Conservation (phyloP, 2,329 filamentous ascomycete genomes). For the Clarireedia hainanense region DNA sequence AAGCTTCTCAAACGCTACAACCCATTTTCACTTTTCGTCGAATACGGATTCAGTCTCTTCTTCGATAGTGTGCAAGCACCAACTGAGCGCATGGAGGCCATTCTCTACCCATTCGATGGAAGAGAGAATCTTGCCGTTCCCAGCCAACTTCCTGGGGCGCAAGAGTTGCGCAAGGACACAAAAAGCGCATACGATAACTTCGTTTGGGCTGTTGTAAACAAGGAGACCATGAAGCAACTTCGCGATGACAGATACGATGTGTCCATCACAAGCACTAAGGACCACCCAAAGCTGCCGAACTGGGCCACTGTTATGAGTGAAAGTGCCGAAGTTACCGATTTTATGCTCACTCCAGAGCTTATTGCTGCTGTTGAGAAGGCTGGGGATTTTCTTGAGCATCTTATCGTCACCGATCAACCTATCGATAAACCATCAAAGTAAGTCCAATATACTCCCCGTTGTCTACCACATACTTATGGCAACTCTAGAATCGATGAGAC, state of each 20-base stretch:
- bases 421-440: conserved; percentile 79
- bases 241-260: conserved; percentile 92
- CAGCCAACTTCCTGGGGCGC: conserved; percentile 47
- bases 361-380: conserved; percentile 70
- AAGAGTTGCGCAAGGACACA: conserved; percentile 46
- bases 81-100: conserved; percentile 66
- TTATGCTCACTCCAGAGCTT: conserved; percentile 80
- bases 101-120: conserved; percentile 84
- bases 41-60: conserved; percentile 65
- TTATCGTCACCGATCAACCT: conserved; percentile 87
- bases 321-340: conserved; percentile 87
- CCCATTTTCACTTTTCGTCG: conserved; percentile 41
- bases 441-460: conserved; percentile 29
- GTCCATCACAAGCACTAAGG: conserved; percentile 87
- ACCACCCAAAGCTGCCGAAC: conserved; percentile 76
- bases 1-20: conserved; percentile 26
- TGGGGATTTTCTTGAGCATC: conserved; percentile 74
- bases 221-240: conserved; percentile 82
- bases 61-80: conserved; percentile 67
- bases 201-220: conserved; percentile 93
- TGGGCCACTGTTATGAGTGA: conserved; percentile 97
- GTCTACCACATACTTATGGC: conserved; percentile 6
- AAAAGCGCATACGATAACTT: conserved; percentile 79
- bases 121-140: conserved; percentile 76
- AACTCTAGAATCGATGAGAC: conserved; percentile 69